These are phyloP conservation scores for Suillus variegatus DNA, from an alignment of 768 basidiomycete species.

Conservation along the genomic window DNA sequence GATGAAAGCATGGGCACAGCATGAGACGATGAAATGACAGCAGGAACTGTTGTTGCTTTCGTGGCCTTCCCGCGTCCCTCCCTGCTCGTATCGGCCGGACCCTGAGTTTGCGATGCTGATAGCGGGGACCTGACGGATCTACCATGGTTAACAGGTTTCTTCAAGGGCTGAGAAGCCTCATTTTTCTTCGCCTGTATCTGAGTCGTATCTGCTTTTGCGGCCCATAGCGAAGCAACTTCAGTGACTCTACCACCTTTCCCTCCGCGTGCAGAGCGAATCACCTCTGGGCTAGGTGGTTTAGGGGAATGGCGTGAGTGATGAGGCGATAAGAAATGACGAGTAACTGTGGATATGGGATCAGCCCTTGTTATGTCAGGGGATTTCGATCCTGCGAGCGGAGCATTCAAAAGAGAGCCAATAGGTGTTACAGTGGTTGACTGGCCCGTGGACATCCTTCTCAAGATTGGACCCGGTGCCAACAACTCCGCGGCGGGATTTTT, in stretches of 20 bases:
- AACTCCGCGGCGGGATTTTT: not conserved
- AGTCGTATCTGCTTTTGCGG: constrained; percentile 43
- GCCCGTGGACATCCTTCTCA: constrained; percentile 4
- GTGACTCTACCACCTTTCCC: constrained; percentile 76
- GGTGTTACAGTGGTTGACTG: not conserved
- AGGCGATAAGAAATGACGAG: constrained; percentile 17
- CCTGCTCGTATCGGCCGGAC: not conserved
- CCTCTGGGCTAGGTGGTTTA: constrained; percentile 46
- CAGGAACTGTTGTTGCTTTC: constrained; percentile 70
- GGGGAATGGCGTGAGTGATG: constrained; percentile 36
- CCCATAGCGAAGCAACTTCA: constrained; percentile 75
- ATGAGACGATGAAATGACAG: constrained; percentile 68
- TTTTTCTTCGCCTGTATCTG: constrained; percentile 14
- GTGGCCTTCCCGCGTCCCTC: constrained; percentile 35
- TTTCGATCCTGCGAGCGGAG: not conserved
- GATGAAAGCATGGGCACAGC: constrained; percentile 74
- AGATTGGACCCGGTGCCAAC: not conserved
- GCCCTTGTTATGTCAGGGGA: not conserved
- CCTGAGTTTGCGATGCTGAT: constrained; percentile 1
- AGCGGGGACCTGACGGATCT: constrained; percentile 10
- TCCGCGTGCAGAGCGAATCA: constrained; percentile 71
- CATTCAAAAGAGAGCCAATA: not conserved
- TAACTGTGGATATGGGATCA: not conserved
- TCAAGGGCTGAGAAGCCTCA: constrained; percentile 6
- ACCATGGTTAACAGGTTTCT: constrained; percentile 16